Evolutionary conservation across 257 asterid genomes (phyloP), one percentile per base, ranked within the genome.

Genomic region (Solanum infundibuliforme): DNA sequence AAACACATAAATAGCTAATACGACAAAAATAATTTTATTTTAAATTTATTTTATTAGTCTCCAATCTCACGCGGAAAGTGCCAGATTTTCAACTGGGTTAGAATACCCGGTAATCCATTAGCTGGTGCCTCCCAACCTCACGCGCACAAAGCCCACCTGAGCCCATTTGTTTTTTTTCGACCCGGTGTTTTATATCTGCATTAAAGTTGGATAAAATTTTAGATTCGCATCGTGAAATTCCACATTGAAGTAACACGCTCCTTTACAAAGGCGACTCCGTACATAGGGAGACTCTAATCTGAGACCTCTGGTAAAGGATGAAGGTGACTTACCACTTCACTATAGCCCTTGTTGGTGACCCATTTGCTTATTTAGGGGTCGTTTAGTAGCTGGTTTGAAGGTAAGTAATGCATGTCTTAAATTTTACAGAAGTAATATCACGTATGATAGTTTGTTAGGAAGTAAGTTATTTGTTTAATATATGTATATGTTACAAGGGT

Each of bases 61-160:
- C 6, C 10, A n/a, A 31, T 12, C 3, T 76, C 62, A 36, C 87
- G 87, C 86, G 83, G 27, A 32, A 29, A 31, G 75, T 79, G 46
- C 27, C 32, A 41, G 74, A 13, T 87, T 68, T 20, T 32, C 25
- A 81, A 20, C 85, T 41, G 60, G 71, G 83, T 84, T 60, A 58
- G 71, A 41, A 43, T 75, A 75, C 82, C 82, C 69, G 25, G 60
- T 38, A 71, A 10, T 43, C 71, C 41, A 58, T 39, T 73, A 16
- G 35, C 76, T 73, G 52, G 86, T 86, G 69, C 86, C 69, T 20
- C 35, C 39, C n/a, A 66, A 38, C 81, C 52, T 38, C 9, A 68
- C 55, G 21, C 65, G 35, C 36, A 36, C 68, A 74, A 74, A 82
- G 27, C 90, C 89, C 88, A 36, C 76, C 31, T 27, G 85, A 73